Evolutionary conservation across 441 rosid species (phyloP).

Genomic region (Euphorbia celastroides): DNA sequence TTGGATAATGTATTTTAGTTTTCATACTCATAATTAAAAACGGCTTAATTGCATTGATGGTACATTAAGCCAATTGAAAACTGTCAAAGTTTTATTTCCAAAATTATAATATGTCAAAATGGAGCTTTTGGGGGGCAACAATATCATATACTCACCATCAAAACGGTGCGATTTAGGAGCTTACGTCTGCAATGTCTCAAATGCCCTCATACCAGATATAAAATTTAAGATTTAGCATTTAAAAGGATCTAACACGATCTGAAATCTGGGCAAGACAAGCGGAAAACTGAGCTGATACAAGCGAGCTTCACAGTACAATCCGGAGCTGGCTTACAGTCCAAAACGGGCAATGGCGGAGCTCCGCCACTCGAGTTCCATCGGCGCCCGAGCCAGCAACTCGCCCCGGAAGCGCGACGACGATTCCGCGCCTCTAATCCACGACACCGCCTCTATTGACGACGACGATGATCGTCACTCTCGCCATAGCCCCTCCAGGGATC

Average conservation of each 20-base stretch:
- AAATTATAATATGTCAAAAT: too few relatives aligned
- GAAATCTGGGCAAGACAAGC: background rate
- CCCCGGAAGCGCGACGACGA: conserved; percentile 75
- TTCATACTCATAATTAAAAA: too few relatives aligned
- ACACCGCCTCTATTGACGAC: conserved; percentile 30
- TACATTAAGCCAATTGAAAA: too few relatives aligned
- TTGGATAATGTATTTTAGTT: too few relatives aligned
- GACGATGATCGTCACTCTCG: conserved; percentile 43
- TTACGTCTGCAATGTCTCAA: background rate
- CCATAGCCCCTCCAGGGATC: conserved; percentile 60
- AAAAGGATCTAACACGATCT: conserved; percentile 2
- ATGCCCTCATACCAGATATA: background rate
- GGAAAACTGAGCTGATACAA: background rate
- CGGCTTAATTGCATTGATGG: too few relatives aligned
- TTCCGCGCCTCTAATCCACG: conserved; percentile 68
- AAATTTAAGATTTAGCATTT: conserved; percentile 8
- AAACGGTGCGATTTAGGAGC: background rate
- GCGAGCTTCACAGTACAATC: background rate
- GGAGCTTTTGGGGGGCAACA: too few relatives aligned
- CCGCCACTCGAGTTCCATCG: conserved; percentile 84
- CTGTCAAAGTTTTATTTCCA: too few relatives aligned
- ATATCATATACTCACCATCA: too few relatives aligned
- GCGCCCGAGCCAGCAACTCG: conserved; percentile 75
- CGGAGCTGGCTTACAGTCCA: conserved; percentile 79
- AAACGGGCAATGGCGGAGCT: conserved; percentile 86